Base-by-base conservation (phyloP, 371 early-diverging fungal species). In the Syncephalastrum sp. region DNA sequence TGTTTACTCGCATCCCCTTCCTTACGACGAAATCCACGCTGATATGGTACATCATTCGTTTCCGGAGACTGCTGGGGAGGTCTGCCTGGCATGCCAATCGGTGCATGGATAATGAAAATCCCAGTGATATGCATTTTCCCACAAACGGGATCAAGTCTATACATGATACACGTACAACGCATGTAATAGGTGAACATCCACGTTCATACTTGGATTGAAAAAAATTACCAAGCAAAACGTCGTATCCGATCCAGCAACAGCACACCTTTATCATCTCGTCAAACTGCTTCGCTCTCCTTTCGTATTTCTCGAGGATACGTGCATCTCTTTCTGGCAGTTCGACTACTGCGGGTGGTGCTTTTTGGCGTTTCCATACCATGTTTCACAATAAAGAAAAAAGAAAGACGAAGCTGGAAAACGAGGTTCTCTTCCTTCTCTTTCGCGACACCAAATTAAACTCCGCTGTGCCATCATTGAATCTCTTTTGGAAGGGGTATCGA, bases 221-320 rank as follows among this genome's bases (percentile, higher is more conserved):
- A 3, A 42, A 47, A 48, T 56, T 54, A 71, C 73, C 77, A 29
- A 74, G 58, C 44, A 78, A 27, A 5, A 74, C 56, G 48, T 75
- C 78, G 46, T 69, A 78, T 16, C 78, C 78, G 13, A 78, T 64
- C 78, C 78, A 78, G 29, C 78, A 78, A 41, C 78, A 78, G 50
- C 78, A 78, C 13, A 74, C 38, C 54, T 75, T 74, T 48, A 74
- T 52, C 69, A 74, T 67, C 38, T 68, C 70, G 47, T 78, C 78
- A 64, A 68, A 78, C 25, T 47, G 57, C 48, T 72, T 70, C 53
- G 73, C 65, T 43, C 68, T 54, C 21, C 65, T 60, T 16, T 68
- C 73, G 53, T 78, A 78, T 56, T 61, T 68, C 6, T 67, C 69
- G 3, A 78, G 50, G 14, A 78, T 65, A 6, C 38, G 46, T 10